Evolutionary conservation across 805 yeast species (phyloP).

Genomic region (Schwanniomyces yamadae): DNA sequence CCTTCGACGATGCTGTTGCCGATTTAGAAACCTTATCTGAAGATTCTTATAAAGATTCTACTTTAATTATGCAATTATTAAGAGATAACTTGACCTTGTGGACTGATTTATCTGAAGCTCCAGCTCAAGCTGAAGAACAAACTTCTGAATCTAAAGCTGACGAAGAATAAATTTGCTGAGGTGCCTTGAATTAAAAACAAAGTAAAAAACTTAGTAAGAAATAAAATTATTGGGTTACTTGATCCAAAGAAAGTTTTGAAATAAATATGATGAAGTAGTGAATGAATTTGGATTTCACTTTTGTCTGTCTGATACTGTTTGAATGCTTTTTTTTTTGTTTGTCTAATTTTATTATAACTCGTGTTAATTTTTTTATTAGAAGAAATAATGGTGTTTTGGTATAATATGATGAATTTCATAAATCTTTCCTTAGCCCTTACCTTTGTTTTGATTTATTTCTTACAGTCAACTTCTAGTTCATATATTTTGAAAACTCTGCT

Average conservation of each 20-base stretch:
- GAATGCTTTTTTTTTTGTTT: too few relatives aligned
- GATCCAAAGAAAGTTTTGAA: not conserved
- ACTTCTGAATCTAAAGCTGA: constrained; percentile 19
- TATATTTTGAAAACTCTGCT: not conserved
- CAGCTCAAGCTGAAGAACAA: constrained; percentile 39
- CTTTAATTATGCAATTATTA: constrained; percentile 97
- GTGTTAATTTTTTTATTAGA: too few relatives aligned
- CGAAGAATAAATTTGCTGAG: constrained; percentile 15
- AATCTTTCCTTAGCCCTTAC: not conserved
- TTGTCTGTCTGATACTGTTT: too few relatives aligned
- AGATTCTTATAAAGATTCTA: constrained; percentile 97
- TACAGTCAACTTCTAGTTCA: not conserved
- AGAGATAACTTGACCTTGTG: constrained; percentile 98
- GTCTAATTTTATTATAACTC: too few relatives aligned
- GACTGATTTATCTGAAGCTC: constrained; percentile 91
- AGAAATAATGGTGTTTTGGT: too few relatives aligned
- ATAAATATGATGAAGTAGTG: too few relatives aligned
- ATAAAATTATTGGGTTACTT: not conserved
- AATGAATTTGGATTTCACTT: too few relatives aligned
- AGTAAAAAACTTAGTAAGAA: constrained; percentile 4
- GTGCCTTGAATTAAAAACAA: constrained; percentile 5
- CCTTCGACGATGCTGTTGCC: constrained; percentile 98
- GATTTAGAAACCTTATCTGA: constrained; percentile 96
- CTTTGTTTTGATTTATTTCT: not conserved
- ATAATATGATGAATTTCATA: not conserved